Percentiles rank a stretch among this genome's conserved stretches.
Evolutionary conservation across 2,329 filamentous ascomycete genomes (phyloP).

Genomic region (Apiospora malaysiana): DNA sequence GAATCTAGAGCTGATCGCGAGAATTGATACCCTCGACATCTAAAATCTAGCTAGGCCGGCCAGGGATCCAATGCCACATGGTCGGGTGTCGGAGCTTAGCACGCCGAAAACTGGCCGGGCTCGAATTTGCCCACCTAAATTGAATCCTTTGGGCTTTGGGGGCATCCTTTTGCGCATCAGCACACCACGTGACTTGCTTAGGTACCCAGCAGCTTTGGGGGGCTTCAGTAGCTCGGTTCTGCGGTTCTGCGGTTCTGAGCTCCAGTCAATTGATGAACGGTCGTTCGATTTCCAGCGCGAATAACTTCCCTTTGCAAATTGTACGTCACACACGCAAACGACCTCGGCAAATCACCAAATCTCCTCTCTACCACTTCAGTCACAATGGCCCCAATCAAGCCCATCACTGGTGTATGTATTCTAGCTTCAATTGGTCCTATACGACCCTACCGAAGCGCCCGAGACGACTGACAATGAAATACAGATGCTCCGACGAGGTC

Average conservation of each 20-base stretch:
- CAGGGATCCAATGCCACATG: conserved; percentile 4
- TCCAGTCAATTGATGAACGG: conserved; percentile 16
- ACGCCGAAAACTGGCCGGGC: conserved; percentile 10
- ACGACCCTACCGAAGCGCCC: conserved; percentile 3
- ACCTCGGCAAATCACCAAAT: conserved; percentile 24
- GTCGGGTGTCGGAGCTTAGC: conserved; percentile 12
- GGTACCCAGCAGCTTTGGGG: conserved; percentile 3
- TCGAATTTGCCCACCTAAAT: not conserved
- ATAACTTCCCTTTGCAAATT: conserved; percentile 23
- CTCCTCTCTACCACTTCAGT: conserved; percentile 23
- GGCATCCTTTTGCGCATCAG: not conserved
- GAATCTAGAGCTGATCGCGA: conserved; percentile 1
- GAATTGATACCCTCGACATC: conserved; percentile 11
- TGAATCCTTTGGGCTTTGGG: not conserved
- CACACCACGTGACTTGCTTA: conserved; percentile 25
- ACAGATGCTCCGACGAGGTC: conserved; percentile 66
- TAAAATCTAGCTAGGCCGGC: conserved; percentile 1
- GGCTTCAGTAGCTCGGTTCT: not conserved
- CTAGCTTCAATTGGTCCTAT: conserved; percentile 21
- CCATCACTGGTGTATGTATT: conserved; percentile 64
- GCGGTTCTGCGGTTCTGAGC: not conserved
- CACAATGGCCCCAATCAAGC: conserved; percentile 44
- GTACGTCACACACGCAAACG: conserved; percentile 18
- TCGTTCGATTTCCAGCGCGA: conserved; percentile 27
- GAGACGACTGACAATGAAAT: conserved; percentile 41